Evolutionary conservation across 2,329 filamentous ascomycete genomes (phyloP).

Genomic region (Cladophialophora yegresii): DNA sequence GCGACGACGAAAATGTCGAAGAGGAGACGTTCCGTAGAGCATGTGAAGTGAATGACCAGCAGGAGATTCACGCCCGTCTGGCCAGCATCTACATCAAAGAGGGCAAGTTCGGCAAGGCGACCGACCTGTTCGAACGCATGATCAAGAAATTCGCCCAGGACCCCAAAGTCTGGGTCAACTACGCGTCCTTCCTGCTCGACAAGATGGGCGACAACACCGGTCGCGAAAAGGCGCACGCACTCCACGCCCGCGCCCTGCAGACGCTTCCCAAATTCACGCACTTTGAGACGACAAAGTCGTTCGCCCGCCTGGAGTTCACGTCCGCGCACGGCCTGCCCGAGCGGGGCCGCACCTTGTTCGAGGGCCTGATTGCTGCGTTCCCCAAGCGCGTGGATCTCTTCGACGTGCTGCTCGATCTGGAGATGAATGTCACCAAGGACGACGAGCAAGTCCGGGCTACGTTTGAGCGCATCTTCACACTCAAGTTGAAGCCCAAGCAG

Average conservation of each 20-base stretch:
- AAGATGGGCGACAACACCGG: conserved; percentile 57
- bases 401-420: conserved; percentile 88
- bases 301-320: conserved; percentile 88
- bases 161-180: conserved; percentile 86
- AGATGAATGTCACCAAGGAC: conserved; percentile 68
- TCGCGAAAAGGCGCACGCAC: conserved; percentile 71
- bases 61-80: conserved; percentile 84
- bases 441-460: conserved; percentile 69
- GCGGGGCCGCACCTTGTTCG: conserved; percentile 91
- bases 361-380: conserved; percentile 78
- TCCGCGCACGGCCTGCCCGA: conserved; percentile 80
- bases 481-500: conserved; percentile 73
- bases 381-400: conserved; percentile 90
- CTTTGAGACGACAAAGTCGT: conserved; percentile 77
- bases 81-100: conserved; percentile 95
- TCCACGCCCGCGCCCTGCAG: conserved; percentile 82
- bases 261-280: conserved; percentile 71
- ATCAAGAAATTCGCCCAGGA: conserved; percentile 83
- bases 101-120: conserved; percentile 80
- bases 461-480: conserved; percentile 72
- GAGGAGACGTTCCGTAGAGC: conserved; percentile 87
- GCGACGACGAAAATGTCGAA: conserved; percentile 77
- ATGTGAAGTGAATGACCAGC: conserved; percentile 88
- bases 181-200: conserved; percentile 87
- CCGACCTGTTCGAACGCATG: conserved; percentile 81